Conservation (phyloP, 345 rosid species). For the Isatis tinctoria region DNA sequence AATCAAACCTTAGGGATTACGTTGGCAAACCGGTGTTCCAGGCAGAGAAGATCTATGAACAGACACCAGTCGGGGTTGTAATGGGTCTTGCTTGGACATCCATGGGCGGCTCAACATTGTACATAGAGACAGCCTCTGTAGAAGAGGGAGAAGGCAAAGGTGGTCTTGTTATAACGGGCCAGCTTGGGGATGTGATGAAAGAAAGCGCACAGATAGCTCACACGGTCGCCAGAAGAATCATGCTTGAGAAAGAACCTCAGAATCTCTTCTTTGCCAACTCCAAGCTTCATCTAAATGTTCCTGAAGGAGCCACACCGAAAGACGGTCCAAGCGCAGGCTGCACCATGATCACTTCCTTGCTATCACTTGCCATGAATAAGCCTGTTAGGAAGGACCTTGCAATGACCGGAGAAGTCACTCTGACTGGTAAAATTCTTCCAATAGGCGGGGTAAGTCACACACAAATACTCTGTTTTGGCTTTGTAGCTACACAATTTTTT, state of each 20-base stretch:
- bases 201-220: constrained; percentile 91
- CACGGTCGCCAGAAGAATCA: constrained; percentile 66
- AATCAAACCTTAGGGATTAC: constrained; percentile 53
- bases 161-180: constrained; percentile 66
- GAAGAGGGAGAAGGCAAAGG: constrained; percentile 82
- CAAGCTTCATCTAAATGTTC: constrained; percentile 85
- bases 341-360: constrained; percentile 85
- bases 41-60: constrained; percentile 69
- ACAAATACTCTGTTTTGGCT: background rate
- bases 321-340: constrained; percentile 97
- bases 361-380: constrained; percentile 77
- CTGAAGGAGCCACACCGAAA: constrained; percentile 79
- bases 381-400: constrained; percentile 73
- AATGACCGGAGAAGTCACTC: constrained; percentile 84
- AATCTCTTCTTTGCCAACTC: constrained; percentile 59
- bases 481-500: background rate
- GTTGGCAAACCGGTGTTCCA: constrained; percentile 78
- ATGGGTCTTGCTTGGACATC: constrained; percentile 96
- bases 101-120: constrained; percentile 90
- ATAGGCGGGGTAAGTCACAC: constrained; percentile 74
- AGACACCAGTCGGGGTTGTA: constrained; percentile 78
- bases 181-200: constrained; percentile 90
- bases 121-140: constrained; percentile 69
- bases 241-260: constrained; percentile 59
- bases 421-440: constrained; percentile 72